A percentile compares a stretch with the other conserved stretches of the same genome.
Evolutionary conservation across 768 basidiomycete species (phyloP).

Genomic region (Pleurotus tuoliensis): DNA sequence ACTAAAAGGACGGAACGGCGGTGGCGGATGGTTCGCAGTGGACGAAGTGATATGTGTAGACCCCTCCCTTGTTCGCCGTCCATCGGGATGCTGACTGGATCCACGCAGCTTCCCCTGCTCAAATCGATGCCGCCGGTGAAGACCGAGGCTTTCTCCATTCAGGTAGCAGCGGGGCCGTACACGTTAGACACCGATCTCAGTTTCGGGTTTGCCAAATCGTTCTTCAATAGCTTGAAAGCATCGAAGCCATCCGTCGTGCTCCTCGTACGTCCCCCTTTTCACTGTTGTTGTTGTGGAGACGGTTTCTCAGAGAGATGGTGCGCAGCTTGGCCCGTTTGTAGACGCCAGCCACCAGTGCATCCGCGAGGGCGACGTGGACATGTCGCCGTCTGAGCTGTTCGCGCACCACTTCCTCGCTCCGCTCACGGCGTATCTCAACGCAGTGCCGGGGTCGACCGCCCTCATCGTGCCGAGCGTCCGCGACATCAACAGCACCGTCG

Average conservation of each 20-base stretch:
- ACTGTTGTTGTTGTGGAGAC: neutral
- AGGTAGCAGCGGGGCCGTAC: constrained; percentile 83
- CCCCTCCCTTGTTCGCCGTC: neutral
- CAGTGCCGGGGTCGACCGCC: constrained; percentile 65
- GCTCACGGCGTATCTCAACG: constrained; percentile 52
- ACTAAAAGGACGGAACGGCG: constrained; percentile 85
- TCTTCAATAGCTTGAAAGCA: constrained; percentile 58
- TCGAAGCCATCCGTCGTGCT: constrained; percentile 74
- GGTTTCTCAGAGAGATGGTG: neutral
- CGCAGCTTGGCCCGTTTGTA: constrained; percentile 88
- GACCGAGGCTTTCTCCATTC: constrained; percentile 49
- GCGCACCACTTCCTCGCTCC: constrained; percentile 53
- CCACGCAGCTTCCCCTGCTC: constrained; percentile 59
- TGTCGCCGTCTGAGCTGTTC: constrained; percentile 66
- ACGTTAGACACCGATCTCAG: constrained; percentile 73
- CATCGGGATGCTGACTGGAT: neutral
- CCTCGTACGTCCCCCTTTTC: constrained; percentile 46
- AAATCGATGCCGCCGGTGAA: constrained; percentile 26
- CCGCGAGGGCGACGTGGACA: constrained; percentile 68
- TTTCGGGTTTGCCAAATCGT: constrained; percentile 65
- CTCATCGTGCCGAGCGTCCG: constrained; percentile 79
- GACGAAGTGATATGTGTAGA: constrained; percentile 79
- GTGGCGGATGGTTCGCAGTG: constrained; percentile 82
- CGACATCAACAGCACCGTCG: constrained; percentile 76
- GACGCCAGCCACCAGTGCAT: constrained; percentile 74